Evolutionary conservation across 495 filamentous ascomycete species (phyloP).

Genomic region (Annulohypoxylon stygium): DNA sequence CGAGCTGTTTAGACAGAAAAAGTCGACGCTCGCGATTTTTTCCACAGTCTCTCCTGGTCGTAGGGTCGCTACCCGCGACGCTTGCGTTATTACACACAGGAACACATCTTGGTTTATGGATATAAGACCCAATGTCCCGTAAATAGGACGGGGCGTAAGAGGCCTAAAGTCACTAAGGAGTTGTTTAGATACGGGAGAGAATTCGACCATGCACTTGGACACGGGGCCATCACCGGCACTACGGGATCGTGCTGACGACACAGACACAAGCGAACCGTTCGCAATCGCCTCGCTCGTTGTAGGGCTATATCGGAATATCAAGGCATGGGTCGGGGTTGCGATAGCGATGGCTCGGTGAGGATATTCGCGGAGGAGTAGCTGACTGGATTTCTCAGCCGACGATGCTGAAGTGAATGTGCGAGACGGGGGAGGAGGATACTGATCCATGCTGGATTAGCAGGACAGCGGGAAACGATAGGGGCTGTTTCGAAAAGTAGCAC

Average conservation of each 20-base stretch:
- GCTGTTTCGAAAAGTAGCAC: conserved; percentile 41
- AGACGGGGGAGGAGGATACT: conserved; percentile 45
- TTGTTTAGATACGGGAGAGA: conserved; percentile 71
- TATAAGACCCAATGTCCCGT: conserved; percentile 91
- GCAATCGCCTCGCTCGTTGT: conserved; percentile 65
- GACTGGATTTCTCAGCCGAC: conserved; percentile 62
- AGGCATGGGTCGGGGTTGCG: conserved; percentile 78
- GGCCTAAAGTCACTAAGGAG: conserved; percentile 80
- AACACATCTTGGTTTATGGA: conserved; percentile 89
- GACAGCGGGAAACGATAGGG: conserved; percentile 43
- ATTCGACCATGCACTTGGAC: conserved; percentile 88
- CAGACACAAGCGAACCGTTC: conserved; percentile 65
- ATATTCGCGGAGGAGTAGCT: conserved; percentile 78
- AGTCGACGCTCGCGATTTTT: conserved; percentile 87
- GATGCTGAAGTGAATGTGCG: conserved; percentile 50
- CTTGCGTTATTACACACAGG: conserved; percentile 86
- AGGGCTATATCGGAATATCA: conserved; percentile 83
- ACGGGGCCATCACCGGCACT: conserved; percentile 53
- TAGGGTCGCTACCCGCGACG: conserved; percentile 81
- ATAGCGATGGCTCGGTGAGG: conserved; percentile 89
- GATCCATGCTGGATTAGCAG: conserved; percentile 53
- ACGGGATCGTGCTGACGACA: conserved; percentile 58
- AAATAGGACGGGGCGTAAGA: conserved; percentile 77
- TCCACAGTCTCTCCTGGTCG: conserved; percentile 89
- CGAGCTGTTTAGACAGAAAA: conserved; percentile 88